Evolutionary conservation across 768 basidiomycete genomes (phyloP).

Genomic region (Amylocystis lapponica): DNA sequence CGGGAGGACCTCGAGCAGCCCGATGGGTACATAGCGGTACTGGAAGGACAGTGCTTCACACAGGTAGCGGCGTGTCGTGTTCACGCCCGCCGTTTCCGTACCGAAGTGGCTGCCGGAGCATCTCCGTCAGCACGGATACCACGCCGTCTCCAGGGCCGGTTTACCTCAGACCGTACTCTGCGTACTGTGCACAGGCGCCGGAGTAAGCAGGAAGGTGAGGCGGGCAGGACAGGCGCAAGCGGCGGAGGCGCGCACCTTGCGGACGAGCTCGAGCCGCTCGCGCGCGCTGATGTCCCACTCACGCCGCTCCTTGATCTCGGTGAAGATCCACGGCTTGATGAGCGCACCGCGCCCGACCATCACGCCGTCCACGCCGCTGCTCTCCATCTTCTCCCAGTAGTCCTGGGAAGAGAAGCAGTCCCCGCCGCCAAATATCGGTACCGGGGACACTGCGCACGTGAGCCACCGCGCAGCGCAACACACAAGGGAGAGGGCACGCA

Average conservation of each 20-base stretch:
- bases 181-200: constrained; percentile 71
- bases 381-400: constrained; percentile 73
- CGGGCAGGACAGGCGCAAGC: too few relatives aligned
- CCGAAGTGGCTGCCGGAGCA: constrained; percentile 61
- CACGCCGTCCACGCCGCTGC: constrained; percentile 86
- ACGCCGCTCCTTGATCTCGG: constrained; percentile 85
- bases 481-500: constrained; percentile 31
- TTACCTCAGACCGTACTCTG: constrained; percentile 80
- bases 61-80: constrained; percentile 87
- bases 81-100: constrained; percentile 83
- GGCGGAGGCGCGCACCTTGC: constrained; percentile 63
- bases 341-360: constrained; percentile 95
- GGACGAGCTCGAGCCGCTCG: constrained; percentile 75
- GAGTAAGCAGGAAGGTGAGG: too few relatives aligned
- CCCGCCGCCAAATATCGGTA: constrained; percentile 97
- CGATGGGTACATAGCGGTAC: constrained; percentile 93
- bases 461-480: constrained; percentile 1
- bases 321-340: constrained; percentile 96
- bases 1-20: constrained; percentile 79
- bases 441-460: constrained; percentile 56
- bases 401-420: constrained; percentile 88
- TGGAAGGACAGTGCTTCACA: constrained; percentile 96
- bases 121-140: background rate
- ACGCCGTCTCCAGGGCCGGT: too few relatives aligned
- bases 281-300: constrained; percentile 92